Conservation (phyloP, 805 yeast species). For the Candida chauliodis region DNA sequence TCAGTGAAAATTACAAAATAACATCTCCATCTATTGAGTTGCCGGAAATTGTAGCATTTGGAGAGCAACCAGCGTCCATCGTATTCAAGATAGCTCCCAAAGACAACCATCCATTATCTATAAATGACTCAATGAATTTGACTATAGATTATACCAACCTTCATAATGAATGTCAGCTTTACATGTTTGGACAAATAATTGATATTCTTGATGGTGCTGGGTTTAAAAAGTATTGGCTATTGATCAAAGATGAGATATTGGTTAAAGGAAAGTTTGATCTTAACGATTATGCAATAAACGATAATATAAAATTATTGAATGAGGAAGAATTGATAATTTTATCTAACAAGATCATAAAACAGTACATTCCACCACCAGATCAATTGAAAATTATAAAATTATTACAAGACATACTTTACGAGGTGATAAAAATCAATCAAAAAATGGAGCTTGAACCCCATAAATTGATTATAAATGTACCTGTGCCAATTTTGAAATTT, state of each 20-base stretch:
- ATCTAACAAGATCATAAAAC: conserved; percentile 13
- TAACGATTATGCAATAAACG: conserved; percentile 25
- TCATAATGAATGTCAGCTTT: conserved; percentile 37
- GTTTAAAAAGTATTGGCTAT: conserved; percentile 19
- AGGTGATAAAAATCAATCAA: no score
- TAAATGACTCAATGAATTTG: conserved; percentile 39
- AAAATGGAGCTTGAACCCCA: neutral
- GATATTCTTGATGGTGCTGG: conserved; percentile 1
- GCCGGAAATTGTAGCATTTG: conserved; percentile 47
- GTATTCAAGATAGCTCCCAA: conserved; percentile 49
- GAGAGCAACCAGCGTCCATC: conserved; percentile 66
- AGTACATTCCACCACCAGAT: conserved; percentile 12
- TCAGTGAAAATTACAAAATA: conserved; percentile 23
- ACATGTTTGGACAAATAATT: conserved; percentile 1
- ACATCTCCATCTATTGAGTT: conserved; percentile 16
- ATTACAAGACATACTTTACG: conserved; percentile 1
- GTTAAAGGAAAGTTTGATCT: conserved; percentile 24
- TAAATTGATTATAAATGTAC: conserved; percentile 50
- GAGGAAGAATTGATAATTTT: conserved; percentile 13
- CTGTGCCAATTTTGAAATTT: conserved; percentile 57
- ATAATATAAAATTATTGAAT: conserved; percentile 18
- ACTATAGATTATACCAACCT: conserved; percentile 45
- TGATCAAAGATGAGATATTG: conserved; percentile 19
- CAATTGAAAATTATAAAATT: conserved; percentile 11
- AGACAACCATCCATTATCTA: conserved; percentile 13